A percentile compares a stretch with the other conserved stretches of the same genome.
phyloP scores from a whole-genome alignment of 352 stramenopile genomes.

The Phytophthora meadii region DNA sequence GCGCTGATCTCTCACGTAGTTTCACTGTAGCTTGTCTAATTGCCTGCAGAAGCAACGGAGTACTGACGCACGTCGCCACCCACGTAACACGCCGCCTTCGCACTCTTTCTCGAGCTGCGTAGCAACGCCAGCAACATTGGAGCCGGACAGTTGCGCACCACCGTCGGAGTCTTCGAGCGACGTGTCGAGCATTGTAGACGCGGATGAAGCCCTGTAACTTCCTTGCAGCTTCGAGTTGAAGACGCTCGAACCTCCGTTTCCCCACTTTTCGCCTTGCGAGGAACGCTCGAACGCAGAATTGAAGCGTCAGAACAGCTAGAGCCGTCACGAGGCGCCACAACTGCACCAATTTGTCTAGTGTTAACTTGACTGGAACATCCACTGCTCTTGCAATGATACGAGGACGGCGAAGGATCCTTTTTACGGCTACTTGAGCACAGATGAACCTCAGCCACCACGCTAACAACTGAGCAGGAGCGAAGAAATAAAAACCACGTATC shows the following conservation, averaged over 20 bases:
- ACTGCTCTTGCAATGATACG: slow-evolving; percentile 43
- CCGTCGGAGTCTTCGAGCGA: slow-evolving; percentile 32
- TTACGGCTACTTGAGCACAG: slow-evolving; percentile 24
- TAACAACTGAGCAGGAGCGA: slow-evolving; percentile 45
- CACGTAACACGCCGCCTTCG: slow-evolving; percentile 23
- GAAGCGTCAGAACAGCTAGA: slow-evolving; percentile 38
- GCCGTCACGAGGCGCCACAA: slow-evolving; percentile 36
- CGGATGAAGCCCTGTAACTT: slow-evolving; percentile 59
- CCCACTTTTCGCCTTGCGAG: slow-evolving; percentile 35
- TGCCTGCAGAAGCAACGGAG: slow-evolving; percentile 21
- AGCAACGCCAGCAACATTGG: slow-evolving; percentile 60
- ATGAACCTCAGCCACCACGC: slow-evolving; percentile 52
- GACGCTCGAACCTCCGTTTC: slow-evolving; percentile 26
- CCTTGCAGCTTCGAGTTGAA: slow-evolving; percentile 28
- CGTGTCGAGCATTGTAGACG: slow-evolving; percentile 41
- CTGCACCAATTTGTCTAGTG: slow-evolving; percentile 21
- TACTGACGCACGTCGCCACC: slow-evolving; percentile 27
- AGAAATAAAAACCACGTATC: slow-evolving; percentile 31
- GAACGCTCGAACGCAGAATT: slow-evolving; percentile 43
- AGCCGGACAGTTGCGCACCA: slow-evolving; percentile 42
- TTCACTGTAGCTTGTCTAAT: slow-evolving; percentile 21
- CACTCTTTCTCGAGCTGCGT: slow-evolving; percentile 31
- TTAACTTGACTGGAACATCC: slow-evolving; percentile 48
- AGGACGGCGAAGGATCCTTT: slow-evolving; percentile 49
- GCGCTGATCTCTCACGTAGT: slow-evolving; percentile 37